Conservation (phyloP, 108 stramenopile genomes). For the Nitzschia putrida region DNA sequence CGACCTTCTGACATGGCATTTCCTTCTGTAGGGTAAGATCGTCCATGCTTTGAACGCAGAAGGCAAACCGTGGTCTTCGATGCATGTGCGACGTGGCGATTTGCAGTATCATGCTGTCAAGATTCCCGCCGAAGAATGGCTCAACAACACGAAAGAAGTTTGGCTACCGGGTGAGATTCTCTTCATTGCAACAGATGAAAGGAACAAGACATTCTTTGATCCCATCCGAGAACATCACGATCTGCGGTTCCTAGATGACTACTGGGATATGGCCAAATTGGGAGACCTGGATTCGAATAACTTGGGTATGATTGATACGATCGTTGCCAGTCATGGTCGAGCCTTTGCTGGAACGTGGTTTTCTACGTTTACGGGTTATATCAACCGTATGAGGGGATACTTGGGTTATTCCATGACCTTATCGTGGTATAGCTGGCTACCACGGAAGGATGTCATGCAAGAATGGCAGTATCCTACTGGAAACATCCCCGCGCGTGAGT, state of each 20-base stretch:
- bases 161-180: conserved; percentile 52
- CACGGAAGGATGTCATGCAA: conserved; percentile 57
- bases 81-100: conserved; percentile 81
- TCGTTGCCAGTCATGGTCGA: conserved; percentile 75
- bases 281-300: conserved; percentile 57
- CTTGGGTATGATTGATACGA: conserved; percentile 85
- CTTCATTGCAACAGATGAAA: conserved; percentile 83
- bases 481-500: conserved; percentile 61
- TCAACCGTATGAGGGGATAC: conserved; percentile 82
- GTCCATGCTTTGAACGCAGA: conserved; percentile 65
- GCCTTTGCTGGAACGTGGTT: conserved; percentile 90
- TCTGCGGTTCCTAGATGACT: conserved; percentile 75
- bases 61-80: conserved; percentile 50
- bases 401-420: conserved; percentile 63
- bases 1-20: not conserved
- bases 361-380: conserved; percentile 87
- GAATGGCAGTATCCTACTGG: conserved; percentile 50
- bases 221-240: conserved; percentile 64
- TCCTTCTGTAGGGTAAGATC: conserved; percentile 48
- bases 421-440: conserved; percentile 59
- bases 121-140: conserved; percentile 63
- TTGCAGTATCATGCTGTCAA: conserved; percentile 73
- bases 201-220: conserved; percentile 80
- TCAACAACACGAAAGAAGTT: conserved; percentile 63
- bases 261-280: conserved; percentile 46